phyloP scores from a whole-genome alignment of 108 stramenopile species.

The Pseudonitzschia multistriata region DNA sequence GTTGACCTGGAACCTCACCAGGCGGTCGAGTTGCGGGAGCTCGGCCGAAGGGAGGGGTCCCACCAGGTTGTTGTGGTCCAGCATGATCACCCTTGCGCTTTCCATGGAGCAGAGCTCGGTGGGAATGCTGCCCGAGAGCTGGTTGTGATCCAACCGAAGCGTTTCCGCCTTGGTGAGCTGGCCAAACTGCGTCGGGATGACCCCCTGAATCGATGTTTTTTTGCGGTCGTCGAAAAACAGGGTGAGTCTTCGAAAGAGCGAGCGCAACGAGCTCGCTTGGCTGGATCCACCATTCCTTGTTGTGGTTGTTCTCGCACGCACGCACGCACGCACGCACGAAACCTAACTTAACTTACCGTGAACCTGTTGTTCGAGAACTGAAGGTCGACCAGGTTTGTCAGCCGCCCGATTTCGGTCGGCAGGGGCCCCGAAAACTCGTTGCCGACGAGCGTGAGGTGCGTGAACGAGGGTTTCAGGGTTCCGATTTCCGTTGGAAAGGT shows the following conservation, averaged over 20 bases:
- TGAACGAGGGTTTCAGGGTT: constrained; percentile 23
- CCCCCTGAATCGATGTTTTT: not conserved
- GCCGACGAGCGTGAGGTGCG: constrained; percentile 11
- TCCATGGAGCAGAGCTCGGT: constrained; percentile 12
- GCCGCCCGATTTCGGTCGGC: constrained; percentile 27
- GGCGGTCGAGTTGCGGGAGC: not conserved
- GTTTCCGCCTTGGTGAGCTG: not conserved
- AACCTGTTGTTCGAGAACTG: constrained; percentile 6
- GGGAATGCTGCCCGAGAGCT: constrained; percentile 46
- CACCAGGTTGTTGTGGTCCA: constrained; percentile 40
- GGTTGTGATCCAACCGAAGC: constrained; percentile 27
- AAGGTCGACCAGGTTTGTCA: constrained; percentile 6
- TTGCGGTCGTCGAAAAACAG: constrained; percentile 17
- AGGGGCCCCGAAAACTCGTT: constrained; percentile 28
- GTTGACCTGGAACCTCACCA: constrained; percentile 21
- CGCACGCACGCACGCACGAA: constrained; percentile 6
- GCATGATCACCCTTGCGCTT: constrained; percentile 33
- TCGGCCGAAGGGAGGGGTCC: constrained; percentile 46
- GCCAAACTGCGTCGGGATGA: not conserved
- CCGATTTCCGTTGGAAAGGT: constrained; percentile 57
- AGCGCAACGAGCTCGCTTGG: constrained; percentile 21
- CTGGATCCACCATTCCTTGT: constrained; percentile 19
- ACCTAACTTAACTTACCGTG: constrained; percentile 16
- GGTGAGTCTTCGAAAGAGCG: constrained; percentile 20
- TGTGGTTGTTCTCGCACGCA: constrained; percentile 32